Percentiles rank a stretch among this genome's conserved stretches.
Evolutionary conservation across 1,284 basidiomycete species (phyloP).

Genomic region (Vanrija sp.): DNA sequence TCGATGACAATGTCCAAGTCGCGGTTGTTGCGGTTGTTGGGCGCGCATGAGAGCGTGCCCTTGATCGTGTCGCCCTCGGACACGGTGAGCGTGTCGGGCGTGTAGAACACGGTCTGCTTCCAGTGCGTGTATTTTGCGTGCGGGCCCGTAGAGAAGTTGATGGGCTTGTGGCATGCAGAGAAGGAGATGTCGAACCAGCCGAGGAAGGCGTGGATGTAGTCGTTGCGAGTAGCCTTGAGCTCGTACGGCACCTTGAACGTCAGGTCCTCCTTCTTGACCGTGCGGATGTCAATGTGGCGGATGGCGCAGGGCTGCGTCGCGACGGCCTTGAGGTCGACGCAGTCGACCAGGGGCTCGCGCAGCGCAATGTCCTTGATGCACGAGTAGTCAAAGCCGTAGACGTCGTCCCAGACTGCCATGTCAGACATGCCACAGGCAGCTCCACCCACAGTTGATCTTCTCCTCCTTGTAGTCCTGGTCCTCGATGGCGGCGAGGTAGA

Average conservation of each 20-base stretch:
- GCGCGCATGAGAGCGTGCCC: conserved; percentile 70
- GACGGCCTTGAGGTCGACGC: conserved; percentile 88
- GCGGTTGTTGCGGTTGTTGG: conserved; percentile 84
- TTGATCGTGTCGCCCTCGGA: conserved; percentile 65
- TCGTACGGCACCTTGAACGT: conserved; percentile 77
- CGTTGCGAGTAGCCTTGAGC: conserved; percentile 79
- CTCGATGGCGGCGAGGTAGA: conserved; percentile 96
- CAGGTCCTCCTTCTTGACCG: conserved; percentile 92
- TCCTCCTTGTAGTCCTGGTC: conserved; percentile 99
- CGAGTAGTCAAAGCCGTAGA: conserved; percentile 99
- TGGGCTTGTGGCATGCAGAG: conserved; percentile 92
- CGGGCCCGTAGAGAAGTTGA: conserved; percentile 90
- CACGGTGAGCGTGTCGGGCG: conserved; percentile 62
- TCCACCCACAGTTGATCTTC: conserved; percentile 88
- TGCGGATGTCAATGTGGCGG: conserved; percentile 88
- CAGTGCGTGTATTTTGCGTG: conserved; percentile 96
- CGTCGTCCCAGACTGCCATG: conserved; percentile 91
- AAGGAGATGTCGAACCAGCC: conserved; percentile 99
- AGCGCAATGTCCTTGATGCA: conserved; percentile 99
- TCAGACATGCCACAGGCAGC: neutral
- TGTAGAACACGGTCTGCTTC: conserved; percentile 99
- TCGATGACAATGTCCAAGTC: conserved; percentile 83
- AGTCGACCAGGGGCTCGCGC: conserved; percentile 94
- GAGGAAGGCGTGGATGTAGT: conserved; percentile 98
- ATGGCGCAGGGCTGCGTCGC: conserved; percentile 83